Conservation (phyloP, 2,329 filamentous ascomycete genomes). For the Aspergillus phoenicis region DNA sequence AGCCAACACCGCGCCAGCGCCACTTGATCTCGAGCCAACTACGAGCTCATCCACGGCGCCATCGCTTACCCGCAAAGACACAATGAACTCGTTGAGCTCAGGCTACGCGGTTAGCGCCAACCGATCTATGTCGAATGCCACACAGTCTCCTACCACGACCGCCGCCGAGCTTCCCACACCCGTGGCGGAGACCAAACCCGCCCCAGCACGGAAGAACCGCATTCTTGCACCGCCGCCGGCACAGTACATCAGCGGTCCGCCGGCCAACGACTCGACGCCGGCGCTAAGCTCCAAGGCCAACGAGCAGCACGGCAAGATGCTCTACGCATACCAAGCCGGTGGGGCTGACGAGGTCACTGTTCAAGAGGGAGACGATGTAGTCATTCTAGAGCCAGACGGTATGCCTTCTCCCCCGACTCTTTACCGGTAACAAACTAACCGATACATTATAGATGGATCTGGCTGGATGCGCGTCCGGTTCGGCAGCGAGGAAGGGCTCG, state of each 20-base stretch:
- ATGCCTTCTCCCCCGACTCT: constrained; percentile 25
- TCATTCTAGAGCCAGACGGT: constrained; percentile 85
- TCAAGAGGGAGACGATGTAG: constrained; percentile 75
- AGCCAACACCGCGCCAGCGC: constrained; percentile 60
- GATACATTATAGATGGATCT: constrained; percentile 67
- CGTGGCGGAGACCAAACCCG: constrained; percentile 30
- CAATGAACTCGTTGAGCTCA: constrained; percentile 86
- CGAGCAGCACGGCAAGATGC: constrained; percentile 79
- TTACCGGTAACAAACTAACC: constrained; percentile 11
- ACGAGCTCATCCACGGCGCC: constrained; percentile 62
- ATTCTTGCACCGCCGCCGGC: constrained; percentile 85
- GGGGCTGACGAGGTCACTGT: constrained; percentile 81
- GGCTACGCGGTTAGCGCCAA: constrained; percentile 80
- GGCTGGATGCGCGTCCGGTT: constrained; percentile 87
- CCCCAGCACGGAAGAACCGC: constrained; percentile 60
- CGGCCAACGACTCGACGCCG: constrained; percentile 39
- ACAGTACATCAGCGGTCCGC: constrained; percentile 72
- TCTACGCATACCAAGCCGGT: constrained; percentile 81
- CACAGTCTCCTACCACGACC: constrained; percentile 56
- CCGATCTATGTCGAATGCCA: constrained; percentile 69
- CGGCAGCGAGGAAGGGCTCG: constrained; percentile 74
- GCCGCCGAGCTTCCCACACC: constrained; percentile 38
- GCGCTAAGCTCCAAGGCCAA: constrained; percentile 31
- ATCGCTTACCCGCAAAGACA: constrained; percentile 75
- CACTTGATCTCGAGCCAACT: constrained; percentile 38